Base-by-base conservation (phyloP, 495 filamentous ascomycete species). In the Tuber indicum region DNA sequence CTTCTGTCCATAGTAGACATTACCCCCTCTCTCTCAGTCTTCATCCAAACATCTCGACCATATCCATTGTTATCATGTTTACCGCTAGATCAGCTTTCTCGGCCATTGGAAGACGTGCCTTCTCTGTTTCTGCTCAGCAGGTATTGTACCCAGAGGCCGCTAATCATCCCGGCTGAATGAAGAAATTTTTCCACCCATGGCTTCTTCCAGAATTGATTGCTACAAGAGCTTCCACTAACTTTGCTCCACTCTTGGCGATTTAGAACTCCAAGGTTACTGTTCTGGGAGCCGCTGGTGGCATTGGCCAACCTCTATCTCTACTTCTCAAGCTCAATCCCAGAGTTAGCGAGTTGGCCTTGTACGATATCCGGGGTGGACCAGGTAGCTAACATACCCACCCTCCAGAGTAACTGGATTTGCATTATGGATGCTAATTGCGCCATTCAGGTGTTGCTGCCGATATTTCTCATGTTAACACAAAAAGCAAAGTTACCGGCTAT, bases 391-490 rank as follows among this genome's bases (percentile, higher is more conserved):
- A 72, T n/a, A 72, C 41, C 41, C 32, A 69, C 46, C 26, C n/a
- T 62, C 46, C 74, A 52, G n/a, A 39, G 43, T 66, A 71, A 62
- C 44, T 73, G 8, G 78, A 58, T 17, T 39, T 66, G 58, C 12
- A 17, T 52, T 19, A 1, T 36, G 72, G 39, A 66, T 41, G n/a
- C 74, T 80, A 76, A 80, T 70, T 74, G 32, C 32, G 43, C 75
- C 74, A 14, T 45, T 21, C 81, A 97, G 94, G 94, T 91, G 96
- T 99, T 86, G 96, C 95, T 80, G 96, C 96, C 85, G 96, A 99
- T 86, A 88, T 98, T 85, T 91, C 92, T 83, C 96, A 99, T 89
- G 94, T 98, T 89, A 98, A 98, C 90, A 98, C 96, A 85, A 97
- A 96, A 90, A 95, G 92, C 89, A 91, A 85, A 77, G 96, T 98